Evolutionary conservation across 1,284 basidiomycete species (phyloP).

Genomic region (Mrakiaceae sp.): DNA sequence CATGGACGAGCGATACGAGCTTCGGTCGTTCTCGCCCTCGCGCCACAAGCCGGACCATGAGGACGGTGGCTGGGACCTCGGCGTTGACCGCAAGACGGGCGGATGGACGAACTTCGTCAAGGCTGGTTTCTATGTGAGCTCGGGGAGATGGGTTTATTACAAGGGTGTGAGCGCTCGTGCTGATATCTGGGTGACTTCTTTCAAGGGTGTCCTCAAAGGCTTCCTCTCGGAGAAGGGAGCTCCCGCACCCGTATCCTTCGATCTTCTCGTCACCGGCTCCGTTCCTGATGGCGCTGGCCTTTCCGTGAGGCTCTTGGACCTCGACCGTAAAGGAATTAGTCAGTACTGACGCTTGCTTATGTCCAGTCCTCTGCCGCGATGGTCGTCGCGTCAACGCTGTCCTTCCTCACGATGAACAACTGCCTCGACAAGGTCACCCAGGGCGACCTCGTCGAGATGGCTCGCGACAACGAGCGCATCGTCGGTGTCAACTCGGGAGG

Average conservation of each 20-base stretch:
- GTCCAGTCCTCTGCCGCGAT: constrained; percentile 49
- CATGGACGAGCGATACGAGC: constrained; percentile 47
- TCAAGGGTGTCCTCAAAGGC: constrained; percentile 57
- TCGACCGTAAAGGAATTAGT: background rate
- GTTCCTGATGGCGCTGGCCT: constrained; percentile 73
- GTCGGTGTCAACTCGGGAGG: constrained; percentile 48
- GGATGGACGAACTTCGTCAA: constrained; percentile 82
- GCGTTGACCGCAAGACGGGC: constrained; percentile 56
- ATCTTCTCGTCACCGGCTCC: constrained; percentile 61
- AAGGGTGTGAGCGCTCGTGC: too few species aligned
- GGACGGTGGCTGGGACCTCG: constrained; percentile 53
- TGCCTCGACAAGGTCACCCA: constrained; percentile 52
- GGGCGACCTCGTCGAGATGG: constrained; percentile 57
- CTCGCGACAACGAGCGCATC: constrained; percentile 68
- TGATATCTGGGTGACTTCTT: background rate
- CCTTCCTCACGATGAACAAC: constrained; percentile 61
- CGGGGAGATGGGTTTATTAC: background rate
- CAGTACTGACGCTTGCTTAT: background rate
- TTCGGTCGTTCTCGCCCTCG: constrained; percentile 47
- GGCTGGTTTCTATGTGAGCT: constrained; percentile 27
- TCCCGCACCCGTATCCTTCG: constrained; percentile 34
- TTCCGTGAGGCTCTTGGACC: constrained; percentile 45
- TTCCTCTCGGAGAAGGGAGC: constrained; percentile 40
- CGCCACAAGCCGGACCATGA: constrained; percentile 28
- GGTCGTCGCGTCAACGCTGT: constrained; percentile 68